Base-by-base conservation (phyloP, 805 yeast genomes). In the Ogataea kodamae region DNA sequence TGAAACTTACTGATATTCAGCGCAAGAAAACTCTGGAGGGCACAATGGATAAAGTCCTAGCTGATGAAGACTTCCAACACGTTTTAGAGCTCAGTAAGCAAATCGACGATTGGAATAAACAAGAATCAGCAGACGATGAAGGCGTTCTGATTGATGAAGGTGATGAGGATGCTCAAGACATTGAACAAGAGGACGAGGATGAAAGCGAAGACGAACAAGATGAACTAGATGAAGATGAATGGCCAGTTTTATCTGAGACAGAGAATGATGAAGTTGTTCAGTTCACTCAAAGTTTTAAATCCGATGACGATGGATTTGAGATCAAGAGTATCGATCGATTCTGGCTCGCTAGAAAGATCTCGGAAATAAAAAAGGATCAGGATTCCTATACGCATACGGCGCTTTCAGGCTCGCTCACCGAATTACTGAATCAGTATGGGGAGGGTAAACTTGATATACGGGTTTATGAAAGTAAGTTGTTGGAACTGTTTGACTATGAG, bases 341-440 rank as follows among this genome's bases (percentile, higher is more conserved):
- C 37, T 84, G 77, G 72, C 56, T 84, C 2, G 74, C 74, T 31
- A 63, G 75, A 37, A 65, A 68, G 30, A 43, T 84, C 1, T 54
- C 74, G 0, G 33, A 57, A 2, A 46, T 49, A 4, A 50, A 52
- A 24, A 45, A 35, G 6, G 60, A 54, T 28, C 45, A 50, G 16
- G 75, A 76, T 69, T 42, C 64, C 52, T 50, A 50, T 33, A 52
- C 45, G 25, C 54, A 52, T 29, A 35, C 57, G 0, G 66, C 64
- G 17, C 46, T 65, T 5, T 54, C 79, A 5, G 47, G 56, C 1
- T 52, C 60, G 9, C 59, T 80, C 1, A 54, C 67, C 14, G 53
- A 50, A 1, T 42, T 66, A 7, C 52, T 87, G 2, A 55, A 63
- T 1, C 51, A 67, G 14, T 46, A 48, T 1, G 30, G 38, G 9